These are phyloP conservation scores for Malassezia slooffiae DNA, from an alignment of 1,284 basidiomycete genomes.

Conservation along the genomic window DNA sequence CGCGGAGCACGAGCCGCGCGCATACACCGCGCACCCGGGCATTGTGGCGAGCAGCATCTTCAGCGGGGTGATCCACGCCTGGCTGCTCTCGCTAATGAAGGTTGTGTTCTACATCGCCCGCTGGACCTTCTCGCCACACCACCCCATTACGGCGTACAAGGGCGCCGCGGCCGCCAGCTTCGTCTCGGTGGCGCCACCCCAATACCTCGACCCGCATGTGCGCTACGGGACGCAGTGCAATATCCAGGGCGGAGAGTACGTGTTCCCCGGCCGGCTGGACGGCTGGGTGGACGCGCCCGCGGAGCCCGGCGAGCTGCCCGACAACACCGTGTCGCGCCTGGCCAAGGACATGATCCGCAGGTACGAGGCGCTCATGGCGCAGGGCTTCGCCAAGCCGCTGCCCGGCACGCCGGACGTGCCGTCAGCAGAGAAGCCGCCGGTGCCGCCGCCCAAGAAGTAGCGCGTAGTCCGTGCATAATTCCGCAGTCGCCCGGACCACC, in stretches of 20 bases:
- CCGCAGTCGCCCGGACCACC: no score
- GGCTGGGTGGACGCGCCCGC: constrained; percentile 27
- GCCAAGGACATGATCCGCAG: constrained; percentile 13
- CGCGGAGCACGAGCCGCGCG: constrained; percentile 26
- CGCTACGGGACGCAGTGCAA: constrained; percentile 39
- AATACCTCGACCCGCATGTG: constrained; percentile 22
- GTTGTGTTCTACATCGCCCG: constrained; percentile 40
- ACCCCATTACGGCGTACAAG: constrained; percentile 42
- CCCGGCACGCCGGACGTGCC: no score
- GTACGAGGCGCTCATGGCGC: constrained; percentile 9
- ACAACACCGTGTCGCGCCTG: constrained; percentile 2
- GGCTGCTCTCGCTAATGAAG: constrained; percentile 29
- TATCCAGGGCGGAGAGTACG: constrained; percentile 37
- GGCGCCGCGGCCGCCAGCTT: constrained; percentile 39
- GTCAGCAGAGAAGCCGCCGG: no score
- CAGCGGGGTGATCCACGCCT: constrained; percentile 31
- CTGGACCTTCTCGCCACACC: constrained; percentile 39
- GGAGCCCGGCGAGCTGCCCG: constrained; percentile 8
- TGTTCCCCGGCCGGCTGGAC: constrained; percentile 27
- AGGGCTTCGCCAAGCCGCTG: no score
- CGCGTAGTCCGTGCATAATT: no score
- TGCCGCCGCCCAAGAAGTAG: no score
- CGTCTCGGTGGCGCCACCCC: constrained; percentile 29
- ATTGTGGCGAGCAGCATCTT: constrained; percentile 46
- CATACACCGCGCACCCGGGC: constrained; percentile 42